Conservation (phyloP, 306 rosid species). For the Cucumis hystrix region DNA sequence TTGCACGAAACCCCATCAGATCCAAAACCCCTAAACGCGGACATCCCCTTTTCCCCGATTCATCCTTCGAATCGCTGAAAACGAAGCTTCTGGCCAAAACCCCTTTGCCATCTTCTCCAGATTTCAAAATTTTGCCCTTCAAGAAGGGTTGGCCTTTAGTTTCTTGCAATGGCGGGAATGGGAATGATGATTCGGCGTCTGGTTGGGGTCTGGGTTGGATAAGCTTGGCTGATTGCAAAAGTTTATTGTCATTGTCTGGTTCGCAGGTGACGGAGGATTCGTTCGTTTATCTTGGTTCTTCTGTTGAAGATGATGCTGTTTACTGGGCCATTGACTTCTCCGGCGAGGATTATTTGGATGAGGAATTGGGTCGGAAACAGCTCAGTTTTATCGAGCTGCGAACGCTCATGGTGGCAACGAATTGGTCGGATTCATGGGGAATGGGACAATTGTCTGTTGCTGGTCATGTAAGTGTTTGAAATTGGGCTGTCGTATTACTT, state of each 20-base stretch:
- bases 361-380: slow-evolving; percentile 24
- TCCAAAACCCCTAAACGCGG: slow-evolving; percentile 34
- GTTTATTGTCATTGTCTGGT: slow-evolving; percentile 25
- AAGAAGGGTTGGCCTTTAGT: slow-evolving; percentile 47
- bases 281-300: slow-evolving; percentile 58
- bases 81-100: slow-evolving; percentile 24
- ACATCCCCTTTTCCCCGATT: slow-evolving; percentile 41
- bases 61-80: slow-evolving; percentile 50
- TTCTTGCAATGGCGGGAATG: slow-evolving; percentile 23
- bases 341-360: slow-evolving; percentile 20
- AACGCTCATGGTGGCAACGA: slow-evolving; percentile 80
- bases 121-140: slow-evolving; percentile 66
- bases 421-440: slow-evolving; percentile 54
- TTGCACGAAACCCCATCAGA: slow-evolving; percentile 48
- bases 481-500: neutral
- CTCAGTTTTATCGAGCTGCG: slow-evolving; percentile 64
- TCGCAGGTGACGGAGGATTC: slow-evolving; percentile 36
- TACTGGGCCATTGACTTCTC: slow-evolving; percentile 81
- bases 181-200: slow-evolving; percentile 19
- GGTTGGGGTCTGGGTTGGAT: slow-evolving; percentile 78
- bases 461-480: slow-evolving; percentile 57
- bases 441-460: slow-evolving; percentile 73
- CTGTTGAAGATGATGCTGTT: slow-evolving; percentile 39
- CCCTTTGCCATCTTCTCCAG: slow-evolving; percentile 30
- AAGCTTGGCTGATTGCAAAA: slow-evolving; percentile 34